Percentiles rank a stretch among this genome's conserved stretches.
These are phyloP conservation scores for Solanum hybrid DNA, from an alignment of 305 asterid genomes.

Conservation along the genomic window DNA sequence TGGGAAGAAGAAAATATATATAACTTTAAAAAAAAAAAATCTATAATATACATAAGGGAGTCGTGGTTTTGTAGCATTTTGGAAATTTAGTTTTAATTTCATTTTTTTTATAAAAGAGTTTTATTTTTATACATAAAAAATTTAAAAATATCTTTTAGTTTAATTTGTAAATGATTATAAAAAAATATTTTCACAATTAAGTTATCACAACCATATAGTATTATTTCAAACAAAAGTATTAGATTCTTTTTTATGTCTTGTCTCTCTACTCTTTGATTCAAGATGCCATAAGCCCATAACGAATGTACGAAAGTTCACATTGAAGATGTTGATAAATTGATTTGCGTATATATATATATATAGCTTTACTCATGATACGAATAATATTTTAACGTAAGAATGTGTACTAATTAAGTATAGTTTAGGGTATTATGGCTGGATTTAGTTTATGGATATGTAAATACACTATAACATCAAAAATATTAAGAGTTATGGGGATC, in stretches of 20 bases:
- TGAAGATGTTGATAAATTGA: too few species aligned
- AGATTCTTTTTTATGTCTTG: not conserved
- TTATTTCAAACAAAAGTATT: not conserved
- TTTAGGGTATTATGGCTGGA: too few species aligned
- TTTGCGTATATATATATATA: too few species aligned
- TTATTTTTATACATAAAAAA: too few species aligned
- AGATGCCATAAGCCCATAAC: not conserved
- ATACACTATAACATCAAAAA: not conserved
- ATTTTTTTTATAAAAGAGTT: too few species aligned
- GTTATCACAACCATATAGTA: too few species aligned
- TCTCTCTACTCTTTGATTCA: not conserved
- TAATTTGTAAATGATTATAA: not conserved
- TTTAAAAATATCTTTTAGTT: too few species aligned
- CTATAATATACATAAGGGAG: not conserved
- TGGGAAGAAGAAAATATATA: not conserved
- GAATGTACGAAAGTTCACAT: not conserved
- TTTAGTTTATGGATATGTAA: not conserved
- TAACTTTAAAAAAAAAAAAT: not conserved
- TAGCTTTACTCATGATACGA: too few species aligned
- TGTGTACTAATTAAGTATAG: not conserved
- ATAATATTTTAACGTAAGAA: not conserved
- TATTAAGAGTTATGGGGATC: too few species aligned
- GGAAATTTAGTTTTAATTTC: too few species aligned
- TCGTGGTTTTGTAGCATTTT: not conserved
- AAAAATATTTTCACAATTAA: too few species aligned